Evolutionary conservation across 495 filamentous ascomycete genomes (phyloP), one percentile per base, ranked within the genome.

Genomic region (Penicillium paxilli): DNA sequence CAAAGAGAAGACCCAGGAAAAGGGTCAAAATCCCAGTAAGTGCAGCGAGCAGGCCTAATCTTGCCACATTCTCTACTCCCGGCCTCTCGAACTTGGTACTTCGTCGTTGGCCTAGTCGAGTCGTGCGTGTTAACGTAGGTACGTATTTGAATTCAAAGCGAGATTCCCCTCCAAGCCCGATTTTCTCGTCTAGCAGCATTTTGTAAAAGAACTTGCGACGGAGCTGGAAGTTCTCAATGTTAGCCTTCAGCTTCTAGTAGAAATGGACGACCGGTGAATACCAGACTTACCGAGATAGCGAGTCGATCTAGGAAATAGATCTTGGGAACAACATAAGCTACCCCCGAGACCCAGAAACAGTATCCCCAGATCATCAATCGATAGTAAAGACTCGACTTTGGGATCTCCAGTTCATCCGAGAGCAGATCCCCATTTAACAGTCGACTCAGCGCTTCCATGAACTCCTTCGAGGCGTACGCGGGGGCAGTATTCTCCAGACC

Each of bases 371-470:
- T 79, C 14, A 91, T 72, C 0, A 77, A 58, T 47, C 73, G 81
- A 58, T 88, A 85, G 42, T 83, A 86, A 6, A 77, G 30, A 19
- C 71, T 69, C 14, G 87, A 77, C 11, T 66, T 66, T 0, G 81
- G 79, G 20, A 92, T 75, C 1, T 74, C 83, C 6, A 92, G 75
- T 5, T 66, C 71, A 64, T 88, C 80, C 1, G 75, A 65, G 1
- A 92, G 74, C 22, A 82, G 74, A 40, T 77, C 66, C 1, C 88
- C 87, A 66, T 89, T 91, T 5, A 92, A 74, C 76, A 87, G 88
- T 30, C 87, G 71, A 17, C 83, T 80, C 67, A 78, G 77, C 0
- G 87, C 89, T 47, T 82, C 74, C 28, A 92, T 70, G 56, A 89
- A 90, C 24, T 81, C 75, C 14, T 68, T 69, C 3, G 83, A 83